Base-by-base conservation (phyloP, 2,329 filamentous ascomycete species). In the Penicillium corylophilum region DNA sequence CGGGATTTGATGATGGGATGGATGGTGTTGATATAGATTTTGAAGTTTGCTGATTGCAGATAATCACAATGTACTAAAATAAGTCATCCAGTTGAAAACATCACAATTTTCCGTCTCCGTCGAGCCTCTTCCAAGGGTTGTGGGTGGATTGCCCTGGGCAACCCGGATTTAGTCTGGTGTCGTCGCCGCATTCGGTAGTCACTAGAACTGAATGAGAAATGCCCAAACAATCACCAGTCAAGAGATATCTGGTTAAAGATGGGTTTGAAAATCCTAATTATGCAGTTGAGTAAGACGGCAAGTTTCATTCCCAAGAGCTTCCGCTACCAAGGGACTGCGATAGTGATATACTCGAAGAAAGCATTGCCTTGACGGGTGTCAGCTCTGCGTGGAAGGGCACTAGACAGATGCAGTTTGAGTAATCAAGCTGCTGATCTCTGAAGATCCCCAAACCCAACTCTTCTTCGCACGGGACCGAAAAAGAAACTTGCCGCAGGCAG, bases 81-180 rank as follows among this genome's bases (percentile, higher is more conserved):
- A 24, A 38, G 43, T 44, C 44, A 13, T 50, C 46, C 48, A 46
- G 46, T 46, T 50, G 33, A 24, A 23, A 44, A 16, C 31, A 49
- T 39, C 20, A 43, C 40, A 24, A 20, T 28, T 33, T 42, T 36
- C 51, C 46, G 47, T 44, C 38, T 53, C 26, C 51, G 42, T 50
- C 43, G 39, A 50, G 39, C 46, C 23, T 44, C 40, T 38, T 18
- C 5, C 16, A 33, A 33, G 31, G 31, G 1, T 38, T 20, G 16
- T 13, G 35, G 29, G 6, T 38, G 16, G 9, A 38, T 38, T 20
- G 35, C 35, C 35, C 35, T 38, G 35, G 35, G 35, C 18, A 38
- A 38, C 35, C 35, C 18, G 35, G 35, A 20, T 38, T 18, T 22
- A 20, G 35, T 12, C 16, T 38, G 18, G 35, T 38, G 35, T 38